Evolutionary conservation across 1,139 yeast genomes (phyloP), one percentile per base, ranked within the genome.

Genomic region (Wickerhamomyces sp.): DNA sequence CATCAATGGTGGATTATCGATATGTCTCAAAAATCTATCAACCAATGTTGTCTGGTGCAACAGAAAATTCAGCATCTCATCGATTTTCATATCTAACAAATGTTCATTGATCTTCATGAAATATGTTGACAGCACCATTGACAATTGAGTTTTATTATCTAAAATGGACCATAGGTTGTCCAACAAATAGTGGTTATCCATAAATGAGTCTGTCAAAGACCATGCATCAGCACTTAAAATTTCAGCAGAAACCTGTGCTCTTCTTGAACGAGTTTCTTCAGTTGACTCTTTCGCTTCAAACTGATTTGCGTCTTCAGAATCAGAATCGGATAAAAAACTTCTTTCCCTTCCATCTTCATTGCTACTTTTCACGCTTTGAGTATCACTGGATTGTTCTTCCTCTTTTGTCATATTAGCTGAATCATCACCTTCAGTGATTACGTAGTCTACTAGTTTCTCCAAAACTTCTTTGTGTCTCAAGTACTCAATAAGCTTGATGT

Each of bases 91-190:
- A 63, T 90, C 97, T 52, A 93, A 69, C 56, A 93, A 72, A 60
- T 91, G 94, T 64, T 93, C 99, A 72, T 88, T 90, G 54, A 94
- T 89, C 65, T 90, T 91, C 82, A 94, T 89, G 66, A 94, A 90
- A 64, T 85, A 86, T 1, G 95, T 84, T 30, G 96, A 90, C 39
- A 87, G 74, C 49, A 79, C 76, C 54, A 89, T 86, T 36, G 90
- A 80, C 45, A 91, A 68, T 2, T 93, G 84, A 7, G 75, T 71
- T 2, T 72, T 70, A 45, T 68, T 71, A 55, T 88, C 95, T 52
- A 93, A 73, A 26, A 91, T 73, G 27, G 79, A 67, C 99, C 99
- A 93, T 45, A 93, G 69, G 58, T 76, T 79, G 50, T 79, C 78
- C 52, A 94, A 66, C 43, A 87, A 73, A 18, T 72, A 74, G 3